phyloP scores from a whole-genome alignment of 176 grass and related monocot species.

The Musa itinerans region DNA sequence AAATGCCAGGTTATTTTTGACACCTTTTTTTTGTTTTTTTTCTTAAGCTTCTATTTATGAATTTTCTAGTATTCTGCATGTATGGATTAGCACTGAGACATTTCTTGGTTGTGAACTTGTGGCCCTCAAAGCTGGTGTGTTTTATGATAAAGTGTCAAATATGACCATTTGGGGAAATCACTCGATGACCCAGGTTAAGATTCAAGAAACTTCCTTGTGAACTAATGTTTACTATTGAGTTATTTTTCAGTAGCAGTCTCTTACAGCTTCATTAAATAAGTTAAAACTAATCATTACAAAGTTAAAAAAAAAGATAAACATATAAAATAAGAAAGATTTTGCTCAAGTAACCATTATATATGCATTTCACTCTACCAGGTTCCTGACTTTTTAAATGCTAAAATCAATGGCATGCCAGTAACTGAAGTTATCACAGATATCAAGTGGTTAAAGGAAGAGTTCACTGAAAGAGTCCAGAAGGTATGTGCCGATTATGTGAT shows the following conservation, averaged over 20 bases:
- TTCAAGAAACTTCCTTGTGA: conserved; percentile 16
- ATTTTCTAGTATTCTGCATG: background rate
- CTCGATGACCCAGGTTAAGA: conserved; percentile 80
- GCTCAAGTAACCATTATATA: background rate
- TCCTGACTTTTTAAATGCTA: conserved; percentile 98
- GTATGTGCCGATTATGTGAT: conserved; percentile 19
- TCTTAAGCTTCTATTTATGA: background rate
- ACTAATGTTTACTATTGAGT: background rate
- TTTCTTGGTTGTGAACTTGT: background rate
- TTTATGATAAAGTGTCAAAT: conserved; percentile 97
- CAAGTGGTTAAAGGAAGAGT: conserved; percentile 86
- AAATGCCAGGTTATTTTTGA: conserved; percentile 71
- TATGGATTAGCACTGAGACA: background rate
- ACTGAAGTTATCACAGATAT: conserved; percentile 82
- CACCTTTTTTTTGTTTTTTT: conserved; percentile 1
- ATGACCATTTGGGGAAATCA: conserved; percentile 98
- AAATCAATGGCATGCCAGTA: conserved; percentile 61
- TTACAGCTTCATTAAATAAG: background rate
- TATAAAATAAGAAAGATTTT: background rate
- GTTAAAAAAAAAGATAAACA: background rate
- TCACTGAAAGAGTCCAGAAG: conserved; percentile 78
- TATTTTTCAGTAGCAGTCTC: background rate
- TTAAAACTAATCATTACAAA: background rate
- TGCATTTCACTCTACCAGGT: conserved; percentile 43
- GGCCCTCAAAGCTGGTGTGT: conserved; percentile 88